Conservation (phyloP, 23 red algal species). For the Gracilaria vermiculophylla region DNA sequence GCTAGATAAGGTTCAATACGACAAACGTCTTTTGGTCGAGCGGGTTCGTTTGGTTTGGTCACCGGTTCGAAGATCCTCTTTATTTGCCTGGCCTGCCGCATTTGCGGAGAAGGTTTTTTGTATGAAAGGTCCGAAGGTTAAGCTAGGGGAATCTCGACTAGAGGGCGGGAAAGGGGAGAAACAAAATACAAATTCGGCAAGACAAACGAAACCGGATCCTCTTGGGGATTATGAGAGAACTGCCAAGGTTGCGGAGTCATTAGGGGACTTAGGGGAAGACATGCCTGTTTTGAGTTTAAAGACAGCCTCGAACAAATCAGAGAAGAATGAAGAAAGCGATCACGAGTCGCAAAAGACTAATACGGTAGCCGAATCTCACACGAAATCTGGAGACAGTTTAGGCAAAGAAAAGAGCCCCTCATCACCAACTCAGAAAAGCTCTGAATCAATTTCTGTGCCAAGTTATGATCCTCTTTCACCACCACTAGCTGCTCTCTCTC, state of each 20-base stretch:
- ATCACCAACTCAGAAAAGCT: not conserved
- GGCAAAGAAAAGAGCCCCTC: not conserved
- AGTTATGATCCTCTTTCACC: slow-evolving; percentile 39
- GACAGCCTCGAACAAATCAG: not conserved
- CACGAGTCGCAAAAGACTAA: no score
- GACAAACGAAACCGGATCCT: not conserved
- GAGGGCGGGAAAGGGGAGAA: not conserved
- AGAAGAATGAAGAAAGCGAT: no score
- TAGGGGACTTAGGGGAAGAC: not conserved
- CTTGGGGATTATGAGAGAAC: not conserved
- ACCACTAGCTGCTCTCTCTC: slow-evolving; percentile 22
- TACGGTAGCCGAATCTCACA: not conserved
- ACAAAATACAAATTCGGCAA: not conserved
- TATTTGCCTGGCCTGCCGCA: slow-evolving; percentile 74
- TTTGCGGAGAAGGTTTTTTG: slow-evolving; percentile 68
- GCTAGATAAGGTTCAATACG: slow-evolving; percentile 63
- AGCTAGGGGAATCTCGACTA: not conserved
- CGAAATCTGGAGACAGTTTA: not conserved
- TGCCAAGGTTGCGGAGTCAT: not conserved
- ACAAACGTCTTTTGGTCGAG: slow-evolving; percentile 53
- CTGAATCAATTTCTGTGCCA: not conserved
- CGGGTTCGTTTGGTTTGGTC: slow-evolving; percentile 67
- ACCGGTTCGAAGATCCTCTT: slow-evolving; percentile 56
- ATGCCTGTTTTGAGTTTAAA: not conserved
- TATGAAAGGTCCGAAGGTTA: slow-evolving; percentile 57